These are phyloP conservation scores for Geum urbanum DNA, from an alignment of 306 rosid genomes.

Conservation along the genomic window DNA sequence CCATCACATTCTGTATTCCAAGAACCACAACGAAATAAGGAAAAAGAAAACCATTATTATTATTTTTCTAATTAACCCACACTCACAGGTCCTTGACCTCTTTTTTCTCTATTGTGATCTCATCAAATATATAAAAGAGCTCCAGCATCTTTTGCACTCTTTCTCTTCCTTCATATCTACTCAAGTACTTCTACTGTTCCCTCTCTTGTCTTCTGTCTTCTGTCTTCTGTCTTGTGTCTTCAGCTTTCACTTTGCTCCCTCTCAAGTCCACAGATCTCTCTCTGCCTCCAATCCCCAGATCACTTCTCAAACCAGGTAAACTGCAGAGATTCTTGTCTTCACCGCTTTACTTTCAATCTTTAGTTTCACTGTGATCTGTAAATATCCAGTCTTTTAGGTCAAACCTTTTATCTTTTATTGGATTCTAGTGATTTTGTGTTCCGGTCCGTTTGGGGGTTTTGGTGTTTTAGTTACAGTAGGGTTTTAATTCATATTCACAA, in stretches of 20 bases:
- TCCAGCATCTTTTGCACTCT: constrained; percentile 36
- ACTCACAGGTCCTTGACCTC: background rate
- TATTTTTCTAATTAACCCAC: background rate
- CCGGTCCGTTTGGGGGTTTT: constrained; percentile 24
- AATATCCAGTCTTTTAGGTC: constrained; percentile 15
- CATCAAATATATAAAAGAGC: constrained; percentile 24
- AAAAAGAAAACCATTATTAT: background rate
- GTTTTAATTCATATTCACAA: constrained; percentile 7
- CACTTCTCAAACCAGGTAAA: constrained; percentile 42
- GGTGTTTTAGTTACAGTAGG: background rate
- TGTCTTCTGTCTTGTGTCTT: constrained; percentile 7
- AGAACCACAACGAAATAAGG: background rate
- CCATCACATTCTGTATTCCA: background rate
- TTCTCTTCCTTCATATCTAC: constrained; percentile 12
- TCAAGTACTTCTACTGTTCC: constrained; percentile 12
- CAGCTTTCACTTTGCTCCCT: constrained; percentile 10
- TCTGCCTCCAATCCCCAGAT: constrained; percentile 23
- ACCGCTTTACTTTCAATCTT: constrained; percentile 16
- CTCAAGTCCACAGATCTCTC: constrained; percentile 32
- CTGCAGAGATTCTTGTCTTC: constrained; percentile 6
- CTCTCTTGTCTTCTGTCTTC: background rate
- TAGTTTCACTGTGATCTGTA: constrained; percentile 40
- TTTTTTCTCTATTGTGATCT: constrained; percentile 37
- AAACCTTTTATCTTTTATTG: background rate
- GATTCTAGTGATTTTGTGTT: constrained; percentile 12